These are phyloP conservation scores for Paraglomus occultum DNA, from an alignment of 192 early-diverging fungal species.

Conservation along the genomic window DNA sequence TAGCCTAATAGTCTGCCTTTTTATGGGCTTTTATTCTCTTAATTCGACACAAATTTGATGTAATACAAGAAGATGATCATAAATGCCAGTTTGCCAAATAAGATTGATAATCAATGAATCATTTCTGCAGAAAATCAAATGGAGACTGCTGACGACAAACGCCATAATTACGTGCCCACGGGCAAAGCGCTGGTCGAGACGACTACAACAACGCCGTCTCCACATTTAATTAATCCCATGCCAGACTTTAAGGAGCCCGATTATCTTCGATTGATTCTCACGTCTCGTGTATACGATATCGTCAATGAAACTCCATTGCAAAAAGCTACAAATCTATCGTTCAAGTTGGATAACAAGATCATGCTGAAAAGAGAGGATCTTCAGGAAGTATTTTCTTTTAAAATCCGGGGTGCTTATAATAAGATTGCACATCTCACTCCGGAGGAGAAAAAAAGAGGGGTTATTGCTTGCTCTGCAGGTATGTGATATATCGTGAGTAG, in stretches of 20 bases:
- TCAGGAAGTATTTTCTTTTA: constrained; percentile 97
- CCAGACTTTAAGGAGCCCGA: constrained; percentile 52
- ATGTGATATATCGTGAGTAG: constrained; percentile 4
- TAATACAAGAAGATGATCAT: no score
- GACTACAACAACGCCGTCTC: constrained; percentile 9
- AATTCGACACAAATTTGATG: no score
- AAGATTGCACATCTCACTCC: constrained; percentile 76
- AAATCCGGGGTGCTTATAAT: constrained; percentile 97
- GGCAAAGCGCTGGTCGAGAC: constrained; percentile 31
- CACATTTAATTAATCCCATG: constrained; percentile 8
- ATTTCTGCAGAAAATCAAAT: no score
- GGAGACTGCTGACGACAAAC: constrained; percentile 10
- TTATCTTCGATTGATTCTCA: constrained; percentile 92
- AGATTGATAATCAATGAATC: no score
- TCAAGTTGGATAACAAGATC: constrained; percentile 65
- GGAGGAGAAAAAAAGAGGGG: constrained; percentile 79
- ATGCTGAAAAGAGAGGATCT: constrained; percentile 95
- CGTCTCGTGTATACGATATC: constrained; percentile 92
- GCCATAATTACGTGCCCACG: constrained; percentile 27
- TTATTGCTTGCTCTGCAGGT: constrained; percentile 96
- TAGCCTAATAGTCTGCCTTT: no score
- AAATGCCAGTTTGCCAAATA: no score
- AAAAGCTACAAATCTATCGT: constrained; percentile 77
- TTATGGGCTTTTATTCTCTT: no score
- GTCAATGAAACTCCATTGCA: constrained; percentile 89